Conservation (phyloP, 768 basidiomycete species). For the Amanita phalloides region DNA sequence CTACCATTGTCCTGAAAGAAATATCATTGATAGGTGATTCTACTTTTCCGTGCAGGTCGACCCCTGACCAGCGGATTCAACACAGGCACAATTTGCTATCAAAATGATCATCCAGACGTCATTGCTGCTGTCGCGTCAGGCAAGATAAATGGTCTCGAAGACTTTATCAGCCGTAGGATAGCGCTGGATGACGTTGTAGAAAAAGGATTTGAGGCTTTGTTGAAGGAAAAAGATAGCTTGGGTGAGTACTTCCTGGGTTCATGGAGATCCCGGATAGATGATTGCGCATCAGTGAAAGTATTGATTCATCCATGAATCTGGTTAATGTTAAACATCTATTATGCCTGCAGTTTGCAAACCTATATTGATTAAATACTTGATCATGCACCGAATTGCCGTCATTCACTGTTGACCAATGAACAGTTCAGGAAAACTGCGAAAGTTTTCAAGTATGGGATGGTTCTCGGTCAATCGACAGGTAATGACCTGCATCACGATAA, state of each 20-base stretch:
- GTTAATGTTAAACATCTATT: not conserved
- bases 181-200: slow-evolving; percentile 29
- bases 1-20: slow-evolving; percentile 24
- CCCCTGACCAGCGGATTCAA: not conserved
- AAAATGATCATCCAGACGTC: slow-evolving; percentile 26
- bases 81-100: slow-evolving; percentile 26
- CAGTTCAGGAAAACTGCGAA: too few species aligned
- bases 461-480: too few species aligned
- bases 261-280: not conserved
- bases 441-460: too few species aligned
- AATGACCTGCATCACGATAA: too few species aligned
- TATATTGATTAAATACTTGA: slow-evolving; percentile 6
- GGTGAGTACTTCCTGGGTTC: slow-evolving; percentile 16
- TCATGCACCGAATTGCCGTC: not conserved
- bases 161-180: slow-evolving; percentile 32
- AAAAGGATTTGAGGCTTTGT: slow-evolving; percentile 28
- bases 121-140: slow-evolving; percentile 27
- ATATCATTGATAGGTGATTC: slow-evolving; percentile 24
- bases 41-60: not conserved
- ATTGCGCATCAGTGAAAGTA: not conserved
- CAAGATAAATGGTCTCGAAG: slow-evolving; percentile 25
- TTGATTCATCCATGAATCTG: slow-evolving; percentile 1
- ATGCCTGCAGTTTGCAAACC: not conserved
- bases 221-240: slow-evolving; percentile 29
- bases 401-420: too few species aligned